Evolutionary conservation across 306 rosid species (phyloP).

Genomic region (Malus sylvestris): DNA sequence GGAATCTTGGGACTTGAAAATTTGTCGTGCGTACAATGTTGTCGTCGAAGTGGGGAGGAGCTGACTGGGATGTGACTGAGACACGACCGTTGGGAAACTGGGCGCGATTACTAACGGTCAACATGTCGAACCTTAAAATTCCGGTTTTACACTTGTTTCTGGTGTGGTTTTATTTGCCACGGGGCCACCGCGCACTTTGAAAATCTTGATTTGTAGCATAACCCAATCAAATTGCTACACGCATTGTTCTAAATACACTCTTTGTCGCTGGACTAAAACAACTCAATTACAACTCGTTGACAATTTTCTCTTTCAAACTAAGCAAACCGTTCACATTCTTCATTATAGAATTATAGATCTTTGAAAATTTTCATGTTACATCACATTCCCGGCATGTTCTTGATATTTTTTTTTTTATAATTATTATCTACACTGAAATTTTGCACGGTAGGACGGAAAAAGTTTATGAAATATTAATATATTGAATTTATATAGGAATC

Average conservation of each 20-base stretch:
- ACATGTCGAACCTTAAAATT: neutral
- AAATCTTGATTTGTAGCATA: neutral
- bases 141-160: neutral
- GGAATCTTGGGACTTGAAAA: no score
- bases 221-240: neutral
- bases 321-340: neutral
- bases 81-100: neutral
- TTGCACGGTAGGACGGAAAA: no score
- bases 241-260: neutral
- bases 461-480: no score
- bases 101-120: neutral
- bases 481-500: no score
- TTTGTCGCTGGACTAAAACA: no score
- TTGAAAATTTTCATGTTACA: no score
- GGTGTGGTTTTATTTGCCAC: neutral
- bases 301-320: neutral
- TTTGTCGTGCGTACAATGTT: no score
- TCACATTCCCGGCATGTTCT: no score
- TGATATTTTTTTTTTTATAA: no score
- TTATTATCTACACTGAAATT: no score
- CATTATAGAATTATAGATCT: neutral
- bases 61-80: neutral
- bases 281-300: neutral
- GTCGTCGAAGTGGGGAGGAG: neutral
- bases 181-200: neutral